phyloP scores from a whole-genome alignment of 2,329 filamentous ascomycete species.

The Stenocarpella maydis region DNA sequence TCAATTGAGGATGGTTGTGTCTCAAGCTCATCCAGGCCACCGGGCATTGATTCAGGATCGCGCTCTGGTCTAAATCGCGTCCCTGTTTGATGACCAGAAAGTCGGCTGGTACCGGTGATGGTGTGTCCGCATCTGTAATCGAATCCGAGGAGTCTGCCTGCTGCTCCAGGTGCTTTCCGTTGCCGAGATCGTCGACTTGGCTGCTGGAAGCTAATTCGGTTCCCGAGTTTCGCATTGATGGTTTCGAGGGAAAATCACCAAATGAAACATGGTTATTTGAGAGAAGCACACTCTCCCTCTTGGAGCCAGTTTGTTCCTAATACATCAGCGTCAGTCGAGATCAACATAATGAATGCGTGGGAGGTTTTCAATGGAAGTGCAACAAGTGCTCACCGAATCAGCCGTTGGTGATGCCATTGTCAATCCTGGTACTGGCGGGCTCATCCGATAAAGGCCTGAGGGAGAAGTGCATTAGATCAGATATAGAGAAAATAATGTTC shows the following conservation, averaged over 20 bases:
- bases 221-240: neutral
- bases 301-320: neutral
- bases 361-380: no score
- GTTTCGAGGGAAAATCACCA: neutral
- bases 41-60: neutral
- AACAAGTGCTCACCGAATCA: neutral
- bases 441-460: neutral
- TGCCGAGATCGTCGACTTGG: neutral
- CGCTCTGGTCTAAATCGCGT: neutral
- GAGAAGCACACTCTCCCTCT: neutral
- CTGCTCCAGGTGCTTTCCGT: neutral
- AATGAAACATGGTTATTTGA: neutral
- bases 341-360: no score
- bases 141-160: neutral
- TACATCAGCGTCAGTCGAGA: no score
- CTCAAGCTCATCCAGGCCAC: neutral
- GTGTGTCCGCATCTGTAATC: fast-evolving
- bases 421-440: neutral
- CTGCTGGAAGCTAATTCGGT: neutral
- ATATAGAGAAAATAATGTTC: neutral
- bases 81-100: neutral
- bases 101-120: neutral
- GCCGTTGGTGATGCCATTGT: neutral
- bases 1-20: neutral
- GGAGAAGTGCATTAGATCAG: neutral